These are phyloP conservation scores for Fusarium concolor DNA, from an alignment of 2,329 filamentous ascomycete genomes.

Conservation along the genomic window DNA sequence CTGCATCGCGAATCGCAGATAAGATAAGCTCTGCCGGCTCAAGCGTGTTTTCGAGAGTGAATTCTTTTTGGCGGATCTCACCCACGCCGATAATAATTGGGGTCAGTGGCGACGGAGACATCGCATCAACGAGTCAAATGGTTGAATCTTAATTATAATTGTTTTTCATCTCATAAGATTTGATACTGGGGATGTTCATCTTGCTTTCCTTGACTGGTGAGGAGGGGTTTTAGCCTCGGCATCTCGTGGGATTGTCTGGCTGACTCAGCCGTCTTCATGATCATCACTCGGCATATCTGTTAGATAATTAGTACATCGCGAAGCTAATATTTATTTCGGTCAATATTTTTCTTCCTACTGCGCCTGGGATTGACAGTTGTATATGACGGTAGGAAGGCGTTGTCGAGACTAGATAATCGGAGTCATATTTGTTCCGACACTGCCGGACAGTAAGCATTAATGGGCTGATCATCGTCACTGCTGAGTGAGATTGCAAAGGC, in stretches of 20 bases:
- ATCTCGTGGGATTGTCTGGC: neutral
- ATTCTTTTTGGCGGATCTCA: slow-evolving; percentile 69
- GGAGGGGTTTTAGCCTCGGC: slow-evolving; percentile 1
- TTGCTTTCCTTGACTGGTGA: neutral
- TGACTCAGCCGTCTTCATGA: neutral
- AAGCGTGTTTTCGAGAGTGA: slow-evolving; percentile 58
- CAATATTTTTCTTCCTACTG: neutral
- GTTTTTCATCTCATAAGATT: neutral
- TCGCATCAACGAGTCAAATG: neutral
- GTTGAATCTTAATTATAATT: rapidly evolving
- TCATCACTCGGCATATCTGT: neutral
- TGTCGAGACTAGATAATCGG: too few relatives aligned
- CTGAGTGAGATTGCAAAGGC: too few relatives aligned
- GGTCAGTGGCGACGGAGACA: neutral
- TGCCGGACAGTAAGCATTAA: too few relatives aligned
- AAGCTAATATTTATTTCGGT: neutral
- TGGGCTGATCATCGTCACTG: too few relatives aligned
- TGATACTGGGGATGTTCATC: too few relatives aligned
- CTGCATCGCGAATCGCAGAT: slow-evolving; percentile 63
- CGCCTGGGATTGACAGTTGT: too few relatives aligned
- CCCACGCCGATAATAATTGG: slow-evolving; percentile 73
- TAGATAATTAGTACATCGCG: too few relatives aligned
- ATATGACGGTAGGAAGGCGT: too few relatives aligned
- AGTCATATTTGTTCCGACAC: too few relatives aligned
- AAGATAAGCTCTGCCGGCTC: slow-evolving; percentile 71